These are phyloP conservation scores for Hysterangium stoloniferum DNA, from an alignment of 768 basidiomycete genomes.

Conservation along the genomic window DNA sequence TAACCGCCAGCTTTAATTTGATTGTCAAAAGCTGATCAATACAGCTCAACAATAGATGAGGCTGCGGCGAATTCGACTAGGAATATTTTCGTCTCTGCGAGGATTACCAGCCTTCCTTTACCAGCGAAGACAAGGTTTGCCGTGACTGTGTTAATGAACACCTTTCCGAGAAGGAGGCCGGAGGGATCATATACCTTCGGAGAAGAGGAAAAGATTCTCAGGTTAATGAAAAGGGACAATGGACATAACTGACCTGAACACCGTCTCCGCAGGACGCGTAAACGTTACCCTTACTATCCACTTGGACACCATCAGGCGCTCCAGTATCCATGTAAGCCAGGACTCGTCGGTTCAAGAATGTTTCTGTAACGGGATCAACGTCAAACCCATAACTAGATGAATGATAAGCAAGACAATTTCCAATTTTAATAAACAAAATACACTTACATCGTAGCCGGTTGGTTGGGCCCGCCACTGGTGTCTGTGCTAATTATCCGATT, in stretches of 20 bases:
- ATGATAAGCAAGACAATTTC: not conserved
- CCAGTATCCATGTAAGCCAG: conserved; percentile 64
- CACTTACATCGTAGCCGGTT: conserved; percentile 60
- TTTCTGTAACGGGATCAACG: conserved; percentile 45
- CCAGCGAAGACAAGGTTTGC: conserved; percentile 38
- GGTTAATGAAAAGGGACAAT: not conserved
- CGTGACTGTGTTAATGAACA: conserved; percentile 38
- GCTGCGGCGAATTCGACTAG: conserved; percentile 28
- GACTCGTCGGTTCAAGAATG: conserved; percentile 52
- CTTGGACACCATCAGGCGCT: conserved; percentile 57
- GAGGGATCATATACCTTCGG: conserved; percentile 43
- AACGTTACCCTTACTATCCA: conserved; percentile 57
- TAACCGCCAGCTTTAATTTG: too few species aligned
- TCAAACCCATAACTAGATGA: conserved; percentile 55
- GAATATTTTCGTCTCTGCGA: conserved; percentile 33
- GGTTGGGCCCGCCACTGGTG: conserved; percentile 32
- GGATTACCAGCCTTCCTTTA: conserved; percentile 31
- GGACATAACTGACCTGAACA: conserved; percentile 38
- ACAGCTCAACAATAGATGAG: not conserved
- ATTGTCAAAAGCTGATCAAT: too few species aligned
- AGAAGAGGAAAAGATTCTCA: not conserved
- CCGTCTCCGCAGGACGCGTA: conserved; percentile 67
- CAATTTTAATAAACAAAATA: not conserved
- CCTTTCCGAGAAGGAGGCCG: conserved; percentile 56
- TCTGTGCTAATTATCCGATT: not conserved